A percentile compares a stretch with the other conserved stretches of the same genome.
phyloP scores from a whole-genome alignment of 495 filamentous ascomycete species.

The Aspergillus avenaceus region DNA sequence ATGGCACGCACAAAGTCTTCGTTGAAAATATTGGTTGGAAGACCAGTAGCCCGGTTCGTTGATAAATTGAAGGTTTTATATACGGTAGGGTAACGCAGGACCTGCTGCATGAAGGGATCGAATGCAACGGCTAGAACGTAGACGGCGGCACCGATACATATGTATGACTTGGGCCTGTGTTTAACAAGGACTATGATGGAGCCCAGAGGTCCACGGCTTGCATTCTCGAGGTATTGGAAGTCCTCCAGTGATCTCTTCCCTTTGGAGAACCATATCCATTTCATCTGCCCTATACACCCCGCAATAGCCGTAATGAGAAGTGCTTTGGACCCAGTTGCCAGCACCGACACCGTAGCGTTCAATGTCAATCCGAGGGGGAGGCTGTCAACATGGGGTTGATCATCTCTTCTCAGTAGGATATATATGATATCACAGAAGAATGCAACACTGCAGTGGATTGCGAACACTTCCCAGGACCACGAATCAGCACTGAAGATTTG shows the following conservation, averaged over 20 bases:
- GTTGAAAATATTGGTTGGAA: no score
- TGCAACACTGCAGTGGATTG: constrained; percentile 9
- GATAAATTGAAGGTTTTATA: no score
- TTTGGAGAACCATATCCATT: constrained; percentile 30
- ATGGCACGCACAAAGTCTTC: no score
- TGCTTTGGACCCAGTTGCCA: constrained; percentile 26
- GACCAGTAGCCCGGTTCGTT: no score
- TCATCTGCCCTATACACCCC: constrained; percentile 29
- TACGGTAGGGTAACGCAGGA: constrained; percentile 21
- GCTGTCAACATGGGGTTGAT: background rate
- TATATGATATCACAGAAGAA: constrained; percentile 12
- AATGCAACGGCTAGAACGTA: constrained; percentile 25
- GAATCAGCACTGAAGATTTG: no score
- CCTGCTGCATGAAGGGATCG: constrained; percentile 31
- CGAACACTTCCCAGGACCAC: background rate
- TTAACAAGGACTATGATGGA: constrained; percentile 26
- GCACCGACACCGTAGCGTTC: constrained; percentile 31
- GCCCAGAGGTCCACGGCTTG: constrained; percentile 37
- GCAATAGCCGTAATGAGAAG: constrained; percentile 24
- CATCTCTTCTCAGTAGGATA: constrained; percentile 10
- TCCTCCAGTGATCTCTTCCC: constrained; percentile 16
- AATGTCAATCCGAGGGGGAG: constrained; percentile 16
- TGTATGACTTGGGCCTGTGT: constrained; percentile 5
- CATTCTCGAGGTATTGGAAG: constrained; percentile 31
- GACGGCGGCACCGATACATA: constrained; percentile 23